Base-by-base conservation (phyloP, 352 stramenopile species). In the Phytopythium aichiense region DNA sequence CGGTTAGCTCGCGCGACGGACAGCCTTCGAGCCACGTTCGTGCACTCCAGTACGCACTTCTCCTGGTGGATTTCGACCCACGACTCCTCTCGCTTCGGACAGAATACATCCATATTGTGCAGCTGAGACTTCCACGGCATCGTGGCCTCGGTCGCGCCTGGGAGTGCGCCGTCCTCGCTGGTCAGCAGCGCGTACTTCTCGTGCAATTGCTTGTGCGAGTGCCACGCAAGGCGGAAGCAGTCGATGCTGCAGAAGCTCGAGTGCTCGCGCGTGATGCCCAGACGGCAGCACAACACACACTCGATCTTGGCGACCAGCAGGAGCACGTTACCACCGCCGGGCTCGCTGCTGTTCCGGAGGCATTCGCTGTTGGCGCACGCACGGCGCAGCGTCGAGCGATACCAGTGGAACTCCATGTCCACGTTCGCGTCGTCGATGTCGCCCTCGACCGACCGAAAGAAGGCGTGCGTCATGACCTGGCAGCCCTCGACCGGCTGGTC, bases 401-500 rank as follows among this genome's bases (percentile, higher is more conserved):
- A 91, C 81, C 81, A 91, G 43, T 81, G 67, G 64, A 88, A 91
- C 62, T 86, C 57, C 65, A 91, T 73, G 18, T 84, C 74, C 37
- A 89, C 81, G 50, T 84, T 73, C 50, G 87, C 82, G 66, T 88
- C 79, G 60, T 91, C 78, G 43, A 87, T 88, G 64, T 88, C 80
- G 30, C 79, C 76, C 7, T 88, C 79, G 9, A 77, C 71, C 4
- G 79, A 88, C 35, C 81, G 81, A 56, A 88, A 91, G 64, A 91
- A 91, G n/a, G 80, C 78, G 64, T 91, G 82, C 62, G 80, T 87
- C 74, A 82, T 84, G 58, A 91, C 81, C 51, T 69, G 66, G 62
- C 82, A 91, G 55, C 75, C 72, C 56, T 87, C 79, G 35, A 91
- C 79, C 4, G 82, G 82, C 65, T 91, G 82, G 58, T 91, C 82